phyloP scores from a whole-genome alignment of 768 basidiomycete genomes.

The Serendipita sp. region DNA sequence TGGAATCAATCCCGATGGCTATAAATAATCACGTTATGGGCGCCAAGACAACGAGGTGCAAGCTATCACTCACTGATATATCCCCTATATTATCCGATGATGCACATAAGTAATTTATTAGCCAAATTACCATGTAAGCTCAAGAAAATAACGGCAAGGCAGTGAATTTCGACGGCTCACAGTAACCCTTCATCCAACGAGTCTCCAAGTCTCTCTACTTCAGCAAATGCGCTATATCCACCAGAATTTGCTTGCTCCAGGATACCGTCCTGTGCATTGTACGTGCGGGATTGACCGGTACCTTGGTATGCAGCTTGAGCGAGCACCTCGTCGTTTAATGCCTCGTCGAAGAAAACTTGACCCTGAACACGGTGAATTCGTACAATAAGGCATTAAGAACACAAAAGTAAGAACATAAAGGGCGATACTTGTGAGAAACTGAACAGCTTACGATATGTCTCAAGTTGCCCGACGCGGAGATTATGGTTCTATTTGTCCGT shows the following conservation, averaged over 20 bases:
- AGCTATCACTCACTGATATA: constrained; percentile 14
- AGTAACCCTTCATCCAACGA: constrained; percentile 19
- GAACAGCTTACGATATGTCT: constrained; percentile 16
- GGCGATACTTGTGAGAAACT: too few relatives aligned
- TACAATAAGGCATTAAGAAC: not conserved
- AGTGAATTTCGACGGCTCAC: not conserved
- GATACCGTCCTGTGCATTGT: constrained; percentile 20
- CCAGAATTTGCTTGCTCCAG: constrained; percentile 12
- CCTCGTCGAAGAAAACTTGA: constrained; percentile 25
- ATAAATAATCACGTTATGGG: not conserved
- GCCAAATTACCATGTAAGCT: too few relatives aligned
- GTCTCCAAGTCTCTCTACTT: constrained; percentile 15
- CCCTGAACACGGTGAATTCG: constrained; percentile 12
- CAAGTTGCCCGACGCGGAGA: constrained; percentile 17
- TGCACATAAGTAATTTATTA: too few relatives aligned
- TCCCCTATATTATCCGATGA: constrained; percentile 8
- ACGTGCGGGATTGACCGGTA: constrained; percentile 16
- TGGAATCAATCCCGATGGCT: constrained; percentile 21
- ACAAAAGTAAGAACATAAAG: too few relatives aligned
- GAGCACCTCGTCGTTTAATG: constrained; percentile 18
- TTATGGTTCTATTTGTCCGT: constrained; percentile 14
- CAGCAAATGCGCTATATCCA: constrained; percentile 19
- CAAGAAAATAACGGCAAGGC: not conserved
- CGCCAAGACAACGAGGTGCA: not conserved
- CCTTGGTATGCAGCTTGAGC: constrained; percentile 16